Base-by-base conservation (phyloP, 2,329 filamentous ascomycete genomes). In the Coniella lustricola region DNA sequence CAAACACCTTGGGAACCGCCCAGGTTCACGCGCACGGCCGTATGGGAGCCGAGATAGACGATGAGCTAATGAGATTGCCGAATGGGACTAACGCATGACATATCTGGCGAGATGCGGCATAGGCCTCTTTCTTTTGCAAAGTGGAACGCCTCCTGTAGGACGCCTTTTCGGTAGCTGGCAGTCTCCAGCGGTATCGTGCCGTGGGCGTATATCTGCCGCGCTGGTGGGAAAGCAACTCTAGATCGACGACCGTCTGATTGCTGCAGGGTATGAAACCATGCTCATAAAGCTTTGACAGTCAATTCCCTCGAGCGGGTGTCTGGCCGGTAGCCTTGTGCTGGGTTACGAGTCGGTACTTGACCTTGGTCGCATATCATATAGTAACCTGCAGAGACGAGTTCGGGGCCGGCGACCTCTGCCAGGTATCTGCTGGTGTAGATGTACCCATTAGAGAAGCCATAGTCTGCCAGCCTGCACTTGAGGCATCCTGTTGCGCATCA, bases 321-420 rank as follows among this genome's bases (percentile, higher is more conserved):
- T 39, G 21, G 22, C 29, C 32, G 21, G 25, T 35, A 22, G 20
- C 20, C 42, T 20, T 35, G 17, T 37, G 14, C n/a, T 22, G 17
- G 42, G 31, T 7, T 35, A n/a, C 34, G 37, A 40, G 49, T 29
- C 44, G 46, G 25, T 22, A 20, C 31, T 43, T 21, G 44, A 34
- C 29, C 32, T 33, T 17, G 9, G 22, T 17, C n/a, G 20, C 22
- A 17, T 40, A 14, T 25, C 17, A 16, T 16, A 17, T 40, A 16
- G 21, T 16, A 16, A 8, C 18, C 17, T 34, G 29, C 33, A 34
- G 25, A 45, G 34, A 38, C 13, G 8, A 16, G 35, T 20, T 12
- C 18, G 14, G 18, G 13, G 32, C 20, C 41, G 18, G 22, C 31
- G 17, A 17, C n/a, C 31, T 33, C 21, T 14, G 25, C 25, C 25